A percentile compares a stretch with the other conserved stretches of the same genome.
Conservation (phyloP, 176 grass and related monocot genomes). For the Eleusine coracana region DNA sequence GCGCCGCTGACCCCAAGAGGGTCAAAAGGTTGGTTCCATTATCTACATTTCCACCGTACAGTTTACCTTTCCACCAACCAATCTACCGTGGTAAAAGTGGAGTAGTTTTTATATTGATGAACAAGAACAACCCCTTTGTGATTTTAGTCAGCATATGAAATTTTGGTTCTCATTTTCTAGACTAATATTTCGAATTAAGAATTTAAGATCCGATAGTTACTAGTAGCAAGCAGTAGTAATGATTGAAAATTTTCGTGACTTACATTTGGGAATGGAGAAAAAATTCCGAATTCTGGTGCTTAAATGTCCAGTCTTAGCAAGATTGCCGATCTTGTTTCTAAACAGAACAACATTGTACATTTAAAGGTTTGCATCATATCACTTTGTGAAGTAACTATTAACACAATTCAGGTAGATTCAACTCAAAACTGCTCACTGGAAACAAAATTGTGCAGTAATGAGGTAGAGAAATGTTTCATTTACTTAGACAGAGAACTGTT, state of each 20-base stretch:
- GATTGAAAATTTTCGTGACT: not conserved
- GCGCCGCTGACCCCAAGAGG: constrained; percentile 66
- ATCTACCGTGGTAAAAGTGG: not conserved
- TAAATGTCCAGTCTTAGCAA: not conserved
- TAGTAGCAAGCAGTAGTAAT: not conserved
- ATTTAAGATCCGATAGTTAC: not conserved
- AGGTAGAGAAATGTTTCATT: not conserved
- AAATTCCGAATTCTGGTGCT: not conserved
- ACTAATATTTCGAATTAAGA: not conserved
- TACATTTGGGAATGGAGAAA: not conserved
- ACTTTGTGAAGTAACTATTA: not conserved
- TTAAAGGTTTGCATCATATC: not conserved
- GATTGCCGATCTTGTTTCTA: not conserved
- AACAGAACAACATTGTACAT: not conserved
- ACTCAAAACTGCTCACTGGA: not conserved
- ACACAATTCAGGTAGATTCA: not conserved
- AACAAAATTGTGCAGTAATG: not conserved
- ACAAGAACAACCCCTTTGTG: not conserved
- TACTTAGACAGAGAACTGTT: not conserved
- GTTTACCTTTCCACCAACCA: not conserved
- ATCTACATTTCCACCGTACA: not conserved
- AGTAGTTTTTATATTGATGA: not conserved
- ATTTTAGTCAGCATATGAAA: not conserved
- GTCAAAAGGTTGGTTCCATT: constrained; percentile 71
- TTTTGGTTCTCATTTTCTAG: not conserved